Evolutionary conservation across 2,329 filamentous ascomycete genomes (phyloP).

Genomic region (Beauveria scarabaeidicola): DNA sequence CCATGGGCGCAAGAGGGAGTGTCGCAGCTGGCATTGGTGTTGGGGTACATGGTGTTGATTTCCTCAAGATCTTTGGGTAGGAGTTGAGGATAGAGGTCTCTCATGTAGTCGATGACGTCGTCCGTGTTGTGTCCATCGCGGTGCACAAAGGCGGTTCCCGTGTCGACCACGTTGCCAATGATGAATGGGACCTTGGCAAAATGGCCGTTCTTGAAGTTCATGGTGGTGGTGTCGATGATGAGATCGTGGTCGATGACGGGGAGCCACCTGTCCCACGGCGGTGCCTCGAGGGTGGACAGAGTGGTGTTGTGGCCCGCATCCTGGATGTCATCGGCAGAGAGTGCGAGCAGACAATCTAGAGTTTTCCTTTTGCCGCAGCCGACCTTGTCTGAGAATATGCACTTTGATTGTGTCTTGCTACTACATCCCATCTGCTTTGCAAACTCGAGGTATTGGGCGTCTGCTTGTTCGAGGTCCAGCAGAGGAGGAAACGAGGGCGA

Average conservation of each 20-base stretch:
- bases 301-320: constrained; percentile 24
- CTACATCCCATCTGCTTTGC: constrained; percentile 20
- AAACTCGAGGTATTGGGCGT: constrained; percentile 32
- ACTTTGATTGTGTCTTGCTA: no score
- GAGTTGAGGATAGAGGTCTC: constrained; percentile 26
- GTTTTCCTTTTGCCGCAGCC: neutral
- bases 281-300: constrained; percentile 11
- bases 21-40: constrained; percentile 25
- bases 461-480: constrained; percentile 37
- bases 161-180: constrained; percentile 31
- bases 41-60: constrained; percentile 28
- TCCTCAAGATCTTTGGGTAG: constrained; percentile 23
- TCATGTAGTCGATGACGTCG: constrained; percentile 25
- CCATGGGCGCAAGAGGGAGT: constrained; percentile 27
- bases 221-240: constrained; percentile 41
- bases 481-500: constrained; percentile 44
- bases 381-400: neutral
- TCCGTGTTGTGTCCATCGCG: constrained; percentile 23
- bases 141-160: constrained; percentile 29
- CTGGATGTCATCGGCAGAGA: constrained; percentile 33
- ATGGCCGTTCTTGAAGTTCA: constrained; percentile 36
- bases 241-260: constrained; percentile 48
- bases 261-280: constrained; percentile 44
- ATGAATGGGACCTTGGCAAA: constrained; percentile 48
- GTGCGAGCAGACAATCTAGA: constrained; percentile 37